Conservation (phyloP, 139 green algal genomes). For the Pseudopediastrum boryanum region DNA sequence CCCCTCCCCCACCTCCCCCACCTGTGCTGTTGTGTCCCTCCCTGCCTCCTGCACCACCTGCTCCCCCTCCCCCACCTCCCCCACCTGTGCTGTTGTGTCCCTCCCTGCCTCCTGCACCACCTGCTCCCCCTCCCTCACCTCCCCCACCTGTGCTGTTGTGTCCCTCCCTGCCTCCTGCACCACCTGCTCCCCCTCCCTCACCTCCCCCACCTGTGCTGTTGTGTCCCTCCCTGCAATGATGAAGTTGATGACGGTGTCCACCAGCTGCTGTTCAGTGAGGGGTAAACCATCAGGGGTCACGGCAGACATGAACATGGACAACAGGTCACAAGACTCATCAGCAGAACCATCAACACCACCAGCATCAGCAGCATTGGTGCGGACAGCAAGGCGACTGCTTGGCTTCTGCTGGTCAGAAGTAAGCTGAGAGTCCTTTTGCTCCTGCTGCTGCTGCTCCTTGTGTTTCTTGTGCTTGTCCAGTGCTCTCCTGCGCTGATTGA, state of each 20-base stretch:
- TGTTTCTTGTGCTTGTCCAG: too few species aligned
- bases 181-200: too few species aligned
- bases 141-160: too few species aligned
- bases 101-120: too few species aligned
- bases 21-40: too few species aligned
- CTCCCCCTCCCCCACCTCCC: too few species aligned
- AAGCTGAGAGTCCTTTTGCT: not conserved
- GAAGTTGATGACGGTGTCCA: conserved; percentile 43
- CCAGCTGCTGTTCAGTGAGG: conserved; percentile 23
- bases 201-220: conserved; percentile 38
- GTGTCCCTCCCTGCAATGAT: conserved; percentile 40
- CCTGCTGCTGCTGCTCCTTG: conserved; percentile 11
- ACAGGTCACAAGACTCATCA: conserved; percentile 9
- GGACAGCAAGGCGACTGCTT: not conserved
- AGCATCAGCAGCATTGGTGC: not conserved
- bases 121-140: too few species aligned
- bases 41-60: too few species aligned
- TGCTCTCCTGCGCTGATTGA: conserved; percentile 8
- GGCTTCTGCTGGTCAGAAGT: too few species aligned
- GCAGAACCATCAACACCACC: not conserved
- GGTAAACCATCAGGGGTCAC: not conserved
- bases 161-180: too few species aligned
- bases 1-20: too few species aligned
- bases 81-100: too few species aligned
- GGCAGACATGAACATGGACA: conserved; percentile 34